phyloP scores from a whole-genome alignment of 768 basidiomycete species.

The Lactifluus piperatus region DNA sequence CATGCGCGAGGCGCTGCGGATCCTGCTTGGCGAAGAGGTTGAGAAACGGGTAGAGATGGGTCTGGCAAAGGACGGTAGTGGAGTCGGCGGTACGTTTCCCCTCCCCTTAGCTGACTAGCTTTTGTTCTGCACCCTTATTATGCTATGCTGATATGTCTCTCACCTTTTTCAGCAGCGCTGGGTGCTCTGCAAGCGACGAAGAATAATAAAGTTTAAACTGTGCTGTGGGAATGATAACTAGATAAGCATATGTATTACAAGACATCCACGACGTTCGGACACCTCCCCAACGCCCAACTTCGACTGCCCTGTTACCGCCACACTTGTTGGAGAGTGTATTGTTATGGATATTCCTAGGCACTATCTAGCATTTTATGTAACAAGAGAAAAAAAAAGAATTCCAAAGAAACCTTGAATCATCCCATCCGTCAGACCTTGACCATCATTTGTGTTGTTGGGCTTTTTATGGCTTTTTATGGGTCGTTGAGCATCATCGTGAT shows the following conservation, averaged over 20 bases:
- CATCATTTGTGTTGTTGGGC: too few relatives aligned
- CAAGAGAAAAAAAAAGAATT: too few relatives aligned
- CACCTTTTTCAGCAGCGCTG: conserved; percentile 57
- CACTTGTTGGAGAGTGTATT: background rate
- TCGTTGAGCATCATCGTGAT: too few relatives aligned
- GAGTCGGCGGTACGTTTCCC: conserved; percentile 78
- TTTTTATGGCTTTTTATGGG: too few relatives aligned
- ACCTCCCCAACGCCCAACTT: background rate
- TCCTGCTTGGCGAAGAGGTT: conserved; percentile 69
- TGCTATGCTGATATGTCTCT: conserved; percentile 5
- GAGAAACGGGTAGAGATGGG: conserved; percentile 80
- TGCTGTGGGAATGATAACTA: background rate
- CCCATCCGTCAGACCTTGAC: too few relatives aligned
- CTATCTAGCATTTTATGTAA: too few relatives aligned
- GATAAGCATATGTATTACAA: too few relatives aligned
- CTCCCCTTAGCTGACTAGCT: background rate
- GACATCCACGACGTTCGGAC: background rate
- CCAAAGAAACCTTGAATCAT: too few relatives aligned
- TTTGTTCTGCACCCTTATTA: background rate
- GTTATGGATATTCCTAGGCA: background rate
- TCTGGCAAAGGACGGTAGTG: conserved; percentile 94
- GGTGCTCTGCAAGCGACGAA: conserved; percentile 80
- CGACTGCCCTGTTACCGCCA: background rate
- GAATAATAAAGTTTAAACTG: conserved; percentile 27
- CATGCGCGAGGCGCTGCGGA: conserved; percentile 65